Percentiles rank a stretch among this genome's conserved stretches.
phyloP scores from a whole-genome alignment of 1,284 basidiomycete genomes.

The Apiotrichum mycotoxinovorans region DNA sequence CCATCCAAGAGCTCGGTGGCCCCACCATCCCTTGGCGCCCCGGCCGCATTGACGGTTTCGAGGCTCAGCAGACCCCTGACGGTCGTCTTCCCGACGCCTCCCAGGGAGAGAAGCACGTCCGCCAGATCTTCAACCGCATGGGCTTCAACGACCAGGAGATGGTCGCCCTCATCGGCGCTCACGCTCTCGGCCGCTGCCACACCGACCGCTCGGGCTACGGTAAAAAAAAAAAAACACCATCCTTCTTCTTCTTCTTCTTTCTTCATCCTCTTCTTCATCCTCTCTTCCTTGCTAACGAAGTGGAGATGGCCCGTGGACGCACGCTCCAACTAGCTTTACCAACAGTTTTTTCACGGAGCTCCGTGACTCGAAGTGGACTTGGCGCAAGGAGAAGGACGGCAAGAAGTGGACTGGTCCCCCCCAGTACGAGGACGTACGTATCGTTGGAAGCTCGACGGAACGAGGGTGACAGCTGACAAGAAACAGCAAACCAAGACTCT shows the following conservation, averaged over 20 bases:
- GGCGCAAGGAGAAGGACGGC: slow-evolving; percentile 14
- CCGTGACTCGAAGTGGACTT: slow-evolving; percentile 70
- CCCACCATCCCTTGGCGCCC: slow-evolving; percentile 79
- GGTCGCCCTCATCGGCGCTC: slow-evolving; percentile 88
- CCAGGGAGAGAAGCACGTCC: slow-evolving; percentile 79
- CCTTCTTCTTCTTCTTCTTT: no score
- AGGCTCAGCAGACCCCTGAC: slow-evolving; percentile 75
- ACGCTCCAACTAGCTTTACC: slow-evolving; percentile 57
- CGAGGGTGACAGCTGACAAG: not conserved
- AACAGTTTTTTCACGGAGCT: slow-evolving; percentile 80
- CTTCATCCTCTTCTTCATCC: no score
- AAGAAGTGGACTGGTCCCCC: slow-evolving; percentile 53
- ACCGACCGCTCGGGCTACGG: slow-evolving; percentile 70
- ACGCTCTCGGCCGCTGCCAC: slow-evolving; percentile 94
- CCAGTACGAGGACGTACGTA: slow-evolving; percentile 62
- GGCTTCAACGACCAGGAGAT: slow-evolving; percentile 97
- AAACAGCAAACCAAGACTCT: slow-evolving; percentile 64
- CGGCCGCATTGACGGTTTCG: slow-evolving; percentile 79
- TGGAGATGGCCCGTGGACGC: slow-evolving; percentile 71
- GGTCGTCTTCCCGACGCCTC: slow-evolving; percentile 90
- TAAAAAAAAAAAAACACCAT: no score
- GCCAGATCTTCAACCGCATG: slow-evolving; percentile 90
- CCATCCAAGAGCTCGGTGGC: slow-evolving; percentile 63
- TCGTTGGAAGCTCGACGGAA: not conserved
- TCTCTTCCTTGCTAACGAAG: slow-evolving; percentile 42